These are phyloP conservation scores for Juglanconis sp. DNA, from an alignment of 2,329 filamentous ascomycete species.

Conservation along the genomic window DNA sequence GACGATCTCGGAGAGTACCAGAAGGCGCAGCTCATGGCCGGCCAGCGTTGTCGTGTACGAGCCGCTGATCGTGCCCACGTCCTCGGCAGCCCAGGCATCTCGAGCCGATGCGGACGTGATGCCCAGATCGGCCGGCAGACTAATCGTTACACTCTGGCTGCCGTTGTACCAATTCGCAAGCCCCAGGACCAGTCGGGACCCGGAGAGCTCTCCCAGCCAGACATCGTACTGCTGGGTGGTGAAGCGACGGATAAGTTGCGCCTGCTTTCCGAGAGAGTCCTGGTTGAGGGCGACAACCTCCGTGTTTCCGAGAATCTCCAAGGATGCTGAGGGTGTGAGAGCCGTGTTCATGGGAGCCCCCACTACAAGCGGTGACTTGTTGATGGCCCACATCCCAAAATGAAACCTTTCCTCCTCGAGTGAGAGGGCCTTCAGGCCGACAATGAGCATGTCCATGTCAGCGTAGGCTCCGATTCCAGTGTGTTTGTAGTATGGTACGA, in stretches of 20 bases:
- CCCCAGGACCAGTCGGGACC: conserved; percentile 39
- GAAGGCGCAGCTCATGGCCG: conserved; percentile 37
- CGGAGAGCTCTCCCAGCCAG: conserved; percentile 47
- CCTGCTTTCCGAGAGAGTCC: conserved; percentile 49
- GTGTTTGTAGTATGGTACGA: conserved; percentile 42
- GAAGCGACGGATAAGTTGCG: conserved; percentile 45
- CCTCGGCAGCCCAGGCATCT: conserved; percentile 37
- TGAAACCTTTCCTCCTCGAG: conserved; percentile 48
- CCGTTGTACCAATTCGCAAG: conserved; percentile 49
- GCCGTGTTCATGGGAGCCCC: conserved; percentile 40
- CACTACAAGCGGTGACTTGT: conserved; percentile 49
- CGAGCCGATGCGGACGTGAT: conserved; percentile 35
- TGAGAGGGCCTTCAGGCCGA: conserved; percentile 45
- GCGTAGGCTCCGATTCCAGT: conserved; percentile 46
- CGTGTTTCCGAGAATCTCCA: conserved; percentile 44
- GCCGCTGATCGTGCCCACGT: conserved; percentile 32
- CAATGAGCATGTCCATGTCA: conserved; percentile 51
- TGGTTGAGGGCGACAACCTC: conserved; percentile 58
- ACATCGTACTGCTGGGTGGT: conserved; percentile 49
- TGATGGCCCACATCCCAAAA: conserved; percentile 50
- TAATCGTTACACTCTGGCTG: conserved; percentile 38
- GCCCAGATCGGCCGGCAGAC: conserved; percentile 38
- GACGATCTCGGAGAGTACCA: conserved; percentile 35
- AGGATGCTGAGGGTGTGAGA: conserved; percentile 35
- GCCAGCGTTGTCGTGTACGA: conserved; percentile 30